Percentiles rank a stretch among this genome's conserved stretches.
phyloP scores from a whole-genome alignment of 1,284 basidiomycete genomes.

The Bjerkandera adusta region DNA sequence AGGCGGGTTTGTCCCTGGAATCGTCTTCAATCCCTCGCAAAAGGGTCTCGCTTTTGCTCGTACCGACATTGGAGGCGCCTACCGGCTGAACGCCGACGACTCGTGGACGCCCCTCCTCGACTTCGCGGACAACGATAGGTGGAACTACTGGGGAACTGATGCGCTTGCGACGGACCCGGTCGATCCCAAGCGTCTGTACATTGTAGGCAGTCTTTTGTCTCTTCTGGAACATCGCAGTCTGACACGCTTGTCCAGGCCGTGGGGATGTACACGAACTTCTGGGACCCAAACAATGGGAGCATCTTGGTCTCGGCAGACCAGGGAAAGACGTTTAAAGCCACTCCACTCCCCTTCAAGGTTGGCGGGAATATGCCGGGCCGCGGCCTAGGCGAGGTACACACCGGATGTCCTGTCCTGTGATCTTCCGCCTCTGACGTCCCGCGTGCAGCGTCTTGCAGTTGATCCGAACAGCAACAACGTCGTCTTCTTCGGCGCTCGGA shows the following conservation, averaged over 20 bases:
- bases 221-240: neutral
- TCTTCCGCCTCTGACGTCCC: too few relatives aligned
- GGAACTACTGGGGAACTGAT: constrained; percentile 68
- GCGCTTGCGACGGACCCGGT: constrained; percentile 63
- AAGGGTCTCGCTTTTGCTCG: constrained; percentile 63
- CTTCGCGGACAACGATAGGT: constrained; percentile 51
- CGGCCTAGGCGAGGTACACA: constrained; percentile 40
- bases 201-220: constrained; percentile 31
- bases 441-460: constrained; percentile 50
- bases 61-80: constrained; percentile 67
- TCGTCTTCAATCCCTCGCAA: constrained; percentile 56
- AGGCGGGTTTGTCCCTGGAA: constrained; percentile 51
- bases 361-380: constrained; percentile 71
- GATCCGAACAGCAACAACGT: constrained; percentile 62
- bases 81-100: constrained; percentile 59
- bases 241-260: constrained; percentile 38
- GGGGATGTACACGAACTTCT: constrained; percentile 67
- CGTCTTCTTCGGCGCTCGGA: constrained; percentile 60
- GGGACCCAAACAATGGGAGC: constrained; percentile 63
- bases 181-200: constrained; percentile 50
- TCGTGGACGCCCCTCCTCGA: constrained; percentile 61
- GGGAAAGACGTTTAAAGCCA: constrained; percentile 51
- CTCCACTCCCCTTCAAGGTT: constrained; percentile 58
- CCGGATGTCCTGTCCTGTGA: neutral
- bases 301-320: constrained; percentile 62